Conservation (phyloP, 2,329 filamentous ascomycete species). For the Pseudogymnoascus sp. region DNA sequence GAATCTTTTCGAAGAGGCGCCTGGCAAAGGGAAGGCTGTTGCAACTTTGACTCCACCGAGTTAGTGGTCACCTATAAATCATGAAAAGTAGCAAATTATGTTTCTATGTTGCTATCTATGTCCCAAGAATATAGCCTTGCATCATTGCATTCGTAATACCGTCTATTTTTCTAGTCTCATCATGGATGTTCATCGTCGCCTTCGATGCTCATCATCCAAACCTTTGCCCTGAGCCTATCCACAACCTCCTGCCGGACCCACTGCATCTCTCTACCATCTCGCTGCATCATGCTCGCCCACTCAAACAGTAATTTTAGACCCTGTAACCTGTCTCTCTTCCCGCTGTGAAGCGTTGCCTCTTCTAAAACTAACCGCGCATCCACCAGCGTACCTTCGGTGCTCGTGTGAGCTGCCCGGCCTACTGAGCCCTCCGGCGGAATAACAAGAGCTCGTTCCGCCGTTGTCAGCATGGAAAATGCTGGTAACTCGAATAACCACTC, state of each 20-base stretch:
- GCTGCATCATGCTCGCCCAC: constrained; percentile 49
- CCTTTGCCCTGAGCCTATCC: constrained; percentile 42
- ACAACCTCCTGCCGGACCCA: constrained; percentile 51
- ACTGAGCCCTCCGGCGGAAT: constrained; percentile 36
- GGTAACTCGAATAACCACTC: constrained; percentile 55
- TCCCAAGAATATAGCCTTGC: not conserved
- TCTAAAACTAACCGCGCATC: constrained; percentile 53
- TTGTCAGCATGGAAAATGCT: constrained; percentile 44
- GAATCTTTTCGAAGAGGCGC: constrained; percentile 40
- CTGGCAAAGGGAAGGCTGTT: constrained; percentile 38
- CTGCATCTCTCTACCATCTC: constrained; percentile 33
- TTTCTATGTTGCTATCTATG: constrained; percentile 2
- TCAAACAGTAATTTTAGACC: constrained; percentile 56
- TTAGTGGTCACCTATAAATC: not conserved
- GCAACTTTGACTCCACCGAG: not conserved
- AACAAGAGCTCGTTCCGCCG: constrained; percentile 48
- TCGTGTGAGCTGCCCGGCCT: constrained; percentile 36
- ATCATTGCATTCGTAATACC: constrained; percentile 8
- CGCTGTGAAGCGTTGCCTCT: constrained; percentile 36
- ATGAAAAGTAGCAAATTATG: not conserved
- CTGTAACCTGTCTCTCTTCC: constrained; percentile 49
- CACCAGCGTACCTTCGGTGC: constrained; percentile 49
- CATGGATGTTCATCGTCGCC: not conserved
- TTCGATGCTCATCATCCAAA: constrained; percentile 33
- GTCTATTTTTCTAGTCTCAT: not conserved